Evolutionary conservation across 2,329 filamentous ascomycete species (phyloP), one percentile per base, ranked within the genome.

Genomic region (Diaporthe vexans): DNA sequence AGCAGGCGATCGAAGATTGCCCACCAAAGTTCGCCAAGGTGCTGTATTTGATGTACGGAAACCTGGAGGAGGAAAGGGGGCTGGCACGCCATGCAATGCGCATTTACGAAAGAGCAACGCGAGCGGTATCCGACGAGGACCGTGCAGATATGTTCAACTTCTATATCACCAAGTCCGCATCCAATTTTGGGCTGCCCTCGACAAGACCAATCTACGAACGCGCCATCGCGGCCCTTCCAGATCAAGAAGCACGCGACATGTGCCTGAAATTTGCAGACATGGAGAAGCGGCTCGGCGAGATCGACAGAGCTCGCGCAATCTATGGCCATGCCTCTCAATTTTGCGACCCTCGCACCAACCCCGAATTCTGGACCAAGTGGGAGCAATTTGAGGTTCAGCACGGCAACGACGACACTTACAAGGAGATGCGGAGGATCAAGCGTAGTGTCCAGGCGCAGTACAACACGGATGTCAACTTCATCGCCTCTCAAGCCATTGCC

Each of bases 381-480:
- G 97, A 99, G 84, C 89, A 92, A 72, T 99, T 99, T 83, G 97
- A 99, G 84, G 95, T 98, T 29, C 94, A 97, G 82, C 97, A 99
- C 81, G 97, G 97, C 77, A 99, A 99, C 84, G 97, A 99, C 83
- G 97, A 99, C 83, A 99, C 97, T 0, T 99, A 97, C 89, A 98
- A 98, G 86, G 97, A 99, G 83, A 99, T 99, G 97, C 88, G 98
- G 76, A 93, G 97, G 40, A 95, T 99, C 87, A 99, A 98, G 88
- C 89, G 97, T 82, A 98, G 95, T 83, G 97, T 99, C 17, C 95
- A 98, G 84, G 96, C 97, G 71, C 94, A 98, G 85, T 99, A 97
- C 88, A 98, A 98, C 81, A 99, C 97, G 58, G 97, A 99, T 81
- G 96, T 99, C 87, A 97, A 95, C 82, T 99, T 98, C 81, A 98